A percentile compares a stretch with the other conserved stretches of the same genome.
phyloP scores from a whole-genome alignment of 140 eudicot genomes.

The Anethum foeniculum region DNA sequence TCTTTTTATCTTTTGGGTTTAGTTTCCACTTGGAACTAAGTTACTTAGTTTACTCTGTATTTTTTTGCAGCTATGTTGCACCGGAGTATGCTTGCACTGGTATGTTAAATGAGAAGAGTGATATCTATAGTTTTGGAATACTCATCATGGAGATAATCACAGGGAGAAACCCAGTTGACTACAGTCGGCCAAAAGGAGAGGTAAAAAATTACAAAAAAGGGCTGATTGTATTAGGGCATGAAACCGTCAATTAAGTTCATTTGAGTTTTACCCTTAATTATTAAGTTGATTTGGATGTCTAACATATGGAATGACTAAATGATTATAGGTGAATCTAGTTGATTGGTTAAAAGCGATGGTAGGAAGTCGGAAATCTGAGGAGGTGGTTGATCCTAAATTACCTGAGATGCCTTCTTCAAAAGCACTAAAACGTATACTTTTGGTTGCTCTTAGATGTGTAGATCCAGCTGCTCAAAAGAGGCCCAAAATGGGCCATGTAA shows the following conservation, averaged over 20 bases:
- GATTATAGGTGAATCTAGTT: constrained; percentile 73
- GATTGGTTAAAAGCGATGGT: constrained; percentile 97
- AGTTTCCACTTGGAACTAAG: neutral
- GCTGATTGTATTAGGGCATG: neutral
- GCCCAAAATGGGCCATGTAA: constrained; percentile 94
- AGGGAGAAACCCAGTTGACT: constrained; percentile 90
- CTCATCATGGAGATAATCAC: constrained; percentile 88
- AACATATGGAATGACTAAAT: constrained; percentile 8
- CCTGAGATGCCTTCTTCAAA: constrained; percentile 84
- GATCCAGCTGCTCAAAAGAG: constrained; percentile 94
- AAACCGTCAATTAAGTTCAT: neutral
- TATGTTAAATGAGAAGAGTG: constrained; percentile 93
- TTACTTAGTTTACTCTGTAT: neutral
- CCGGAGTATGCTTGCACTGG: constrained; percentile 99
- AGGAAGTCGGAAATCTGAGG: constrained; percentile 78
- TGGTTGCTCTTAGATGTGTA: constrained; percentile 94
- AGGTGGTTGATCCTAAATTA: constrained; percentile 86
- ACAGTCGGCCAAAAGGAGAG: constrained; percentile 85
- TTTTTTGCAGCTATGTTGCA: constrained; percentile 67
- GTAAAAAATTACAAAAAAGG: constrained; percentile 14
- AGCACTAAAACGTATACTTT: constrained; percentile 73
- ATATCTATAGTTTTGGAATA: constrained; percentile 88
- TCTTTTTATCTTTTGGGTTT: neutral
- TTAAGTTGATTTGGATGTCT: neutral
- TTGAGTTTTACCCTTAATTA: neutral